Evolutionary conservation across 2,329 filamentous ascomycete species (phyloP).

Genomic region (Saccharata proteae): DNA sequence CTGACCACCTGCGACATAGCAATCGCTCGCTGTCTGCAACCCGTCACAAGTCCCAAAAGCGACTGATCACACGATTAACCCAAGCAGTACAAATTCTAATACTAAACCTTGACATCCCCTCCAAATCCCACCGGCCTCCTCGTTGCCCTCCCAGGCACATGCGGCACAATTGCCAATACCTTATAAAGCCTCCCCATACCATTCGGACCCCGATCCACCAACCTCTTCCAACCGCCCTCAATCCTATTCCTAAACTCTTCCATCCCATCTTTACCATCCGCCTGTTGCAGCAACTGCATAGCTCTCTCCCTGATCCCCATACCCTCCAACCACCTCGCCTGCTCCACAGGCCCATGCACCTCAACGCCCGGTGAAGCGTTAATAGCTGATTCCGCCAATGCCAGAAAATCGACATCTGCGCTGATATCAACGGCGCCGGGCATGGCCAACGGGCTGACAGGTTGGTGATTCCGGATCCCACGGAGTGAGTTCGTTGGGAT

Average conservation of each 20-base stretch:
- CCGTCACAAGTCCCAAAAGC: too few relatives aligned
- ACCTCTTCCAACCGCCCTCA: constrained; percentile 62
- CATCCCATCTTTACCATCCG: constrained; percentile 9
- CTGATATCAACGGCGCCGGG: constrained; percentile 80
- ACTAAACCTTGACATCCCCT: constrained; percentile 41
- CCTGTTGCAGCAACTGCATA: constrained; percentile 45
- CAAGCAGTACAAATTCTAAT: too few relatives aligned
- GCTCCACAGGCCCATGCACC: constrained; percentile 82
- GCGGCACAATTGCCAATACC: constrained; percentile 75
- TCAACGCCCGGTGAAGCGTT: constrained; percentile 68
- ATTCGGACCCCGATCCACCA: constrained; percentile 69
- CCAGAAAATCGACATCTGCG: constrained; percentile 87
- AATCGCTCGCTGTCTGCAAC: too few relatives aligned
- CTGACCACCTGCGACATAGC: too few relatives aligned
- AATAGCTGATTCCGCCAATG: constrained; percentile 70
- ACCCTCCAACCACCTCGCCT: constrained; percentile 62
- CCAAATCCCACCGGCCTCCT: constrained; percentile 86
- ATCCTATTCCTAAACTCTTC: constrained; percentile 46
- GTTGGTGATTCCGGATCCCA: constrained; percentile 67
- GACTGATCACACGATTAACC: too few relatives aligned
- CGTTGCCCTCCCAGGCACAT: constrained; percentile 46
- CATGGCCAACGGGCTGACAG: constrained; percentile 65
- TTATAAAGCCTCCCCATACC: constrained; percentile 97
- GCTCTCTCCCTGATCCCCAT: constrained; percentile 80
- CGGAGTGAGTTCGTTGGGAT: constrained; percentile 84